phyloP scores from a whole-genome alignment of 2,329 filamentous ascomycete genomes.

The Xylaria sp. region DNA sequence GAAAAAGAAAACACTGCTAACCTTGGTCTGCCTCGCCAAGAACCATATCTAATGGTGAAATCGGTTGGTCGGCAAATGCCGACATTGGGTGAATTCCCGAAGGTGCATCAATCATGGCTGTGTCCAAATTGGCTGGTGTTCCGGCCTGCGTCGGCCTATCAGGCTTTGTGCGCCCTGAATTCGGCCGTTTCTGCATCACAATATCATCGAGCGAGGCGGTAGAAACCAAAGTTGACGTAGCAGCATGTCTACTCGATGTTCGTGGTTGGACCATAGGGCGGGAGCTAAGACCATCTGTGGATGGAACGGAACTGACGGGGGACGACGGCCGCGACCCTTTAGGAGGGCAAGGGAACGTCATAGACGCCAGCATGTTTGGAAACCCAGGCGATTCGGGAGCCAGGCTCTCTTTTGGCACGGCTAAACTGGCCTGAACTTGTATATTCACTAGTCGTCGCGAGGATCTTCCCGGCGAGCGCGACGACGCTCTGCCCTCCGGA shows the following conservation, averaged over 20 bases:
- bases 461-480: constrained; percentile 11
- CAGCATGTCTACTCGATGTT: constrained; percentile 42
- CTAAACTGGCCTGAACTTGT: constrained; percentile 31
- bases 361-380: constrained; percentile 47
- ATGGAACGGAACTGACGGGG: constrained; percentile 33
- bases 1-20: constrained; percentile 25
- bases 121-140: neutral
- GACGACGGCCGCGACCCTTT: constrained; percentile 41
- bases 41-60: neutral
- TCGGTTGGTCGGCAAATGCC: neutral
- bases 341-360: constrained; percentile 47
- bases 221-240: constrained; percentile 31
- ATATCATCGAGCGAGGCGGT: constrained; percentile 43
- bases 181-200: constrained; percentile 38
- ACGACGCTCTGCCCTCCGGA: neutral
- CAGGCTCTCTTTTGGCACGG: constrained; percentile 38
- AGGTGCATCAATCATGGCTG: neutral
- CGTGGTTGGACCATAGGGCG: constrained; percentile 37
- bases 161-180: constrained; percentile 7
- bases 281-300: constrained; percentile 18
- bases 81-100: constrained; percentile 3
- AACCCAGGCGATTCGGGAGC: constrained; percentile 48
- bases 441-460: constrained; percentile 28
- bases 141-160: neutral
- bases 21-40: constrained; percentile 3